phyloP scores from a whole-genome alignment of 108 stramenopile species.

The Fragilaria radians region DNA sequence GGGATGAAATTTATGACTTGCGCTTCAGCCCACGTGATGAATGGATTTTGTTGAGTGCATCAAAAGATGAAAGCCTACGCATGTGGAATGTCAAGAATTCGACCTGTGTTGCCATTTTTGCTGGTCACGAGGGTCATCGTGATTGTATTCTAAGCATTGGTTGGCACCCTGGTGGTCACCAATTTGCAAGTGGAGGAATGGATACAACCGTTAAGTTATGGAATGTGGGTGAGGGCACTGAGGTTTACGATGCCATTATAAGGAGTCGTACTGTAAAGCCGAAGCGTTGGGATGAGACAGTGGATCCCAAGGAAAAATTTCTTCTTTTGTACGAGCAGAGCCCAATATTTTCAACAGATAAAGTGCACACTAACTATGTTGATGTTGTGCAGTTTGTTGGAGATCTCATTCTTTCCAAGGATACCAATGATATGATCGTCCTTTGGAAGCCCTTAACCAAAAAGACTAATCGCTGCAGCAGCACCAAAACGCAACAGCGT shows the following conservation, averaged over 20 bases:
- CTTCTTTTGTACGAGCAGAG: slow-evolving; percentile 32
- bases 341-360: slow-evolving; percentile 61
- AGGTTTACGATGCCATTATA: slow-evolving; percentile 6
- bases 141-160: slow-evolving; percentile 58
- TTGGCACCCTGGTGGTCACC: slow-evolving; percentile 64
- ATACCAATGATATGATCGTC: slow-evolving; percentile 45
- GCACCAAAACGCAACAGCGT: slow-evolving; percentile 2
- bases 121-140: slow-evolving; percentile 71
- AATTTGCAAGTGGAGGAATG: slow-evolving; percentile 65
- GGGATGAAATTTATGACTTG: slow-evolving; percentile 59
- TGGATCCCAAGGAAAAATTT: background rate
- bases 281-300: background rate
- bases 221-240: slow-evolving; percentile 30
- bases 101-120: slow-evolving; percentile 69
- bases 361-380: slow-evolving; percentile 68
- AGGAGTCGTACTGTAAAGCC: slow-evolving; percentile 3
- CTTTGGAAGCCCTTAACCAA: slow-evolving; percentile 72
- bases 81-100: slow-evolving; percentile 76
- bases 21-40: slow-evolving; percentile 53
- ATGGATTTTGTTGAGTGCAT: slow-evolving; percentile 58
- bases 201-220: slow-evolving; percentile 74
- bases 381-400: slow-evolving; percentile 83
- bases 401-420: slow-evolving; percentile 71
- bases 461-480: slow-evolving; percentile 4
- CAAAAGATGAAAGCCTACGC: slow-evolving; percentile 68